Conservation (phyloP, 2,329 filamentous ascomycete genomes). For the Penicillium sp. region DNA sequence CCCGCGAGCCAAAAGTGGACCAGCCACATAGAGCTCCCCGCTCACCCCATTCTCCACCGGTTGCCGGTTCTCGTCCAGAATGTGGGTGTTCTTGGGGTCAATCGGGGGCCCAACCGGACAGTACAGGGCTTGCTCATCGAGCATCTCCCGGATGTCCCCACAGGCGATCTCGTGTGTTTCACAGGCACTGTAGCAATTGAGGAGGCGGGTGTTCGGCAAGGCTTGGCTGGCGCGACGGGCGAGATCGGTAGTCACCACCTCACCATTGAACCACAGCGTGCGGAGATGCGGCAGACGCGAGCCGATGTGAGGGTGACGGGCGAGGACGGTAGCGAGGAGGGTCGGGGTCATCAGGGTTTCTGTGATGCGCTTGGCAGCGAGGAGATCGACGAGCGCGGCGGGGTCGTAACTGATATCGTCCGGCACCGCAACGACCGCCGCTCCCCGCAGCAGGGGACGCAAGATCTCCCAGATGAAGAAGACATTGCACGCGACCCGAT, state of each 20-base stretch:
- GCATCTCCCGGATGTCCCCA: conserved; percentile 62
- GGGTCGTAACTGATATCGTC: conserved; percentile 73
- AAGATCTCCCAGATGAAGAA: conserved; percentile 83
- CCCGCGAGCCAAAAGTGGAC: conserved; percentile 62
- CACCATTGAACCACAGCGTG: conserved; percentile 71
- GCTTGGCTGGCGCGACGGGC: conserved; percentile 59
- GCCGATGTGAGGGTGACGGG: conserved; percentile 60
- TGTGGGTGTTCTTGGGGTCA: conserved; percentile 60
- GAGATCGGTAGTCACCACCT: conserved; percentile 71
- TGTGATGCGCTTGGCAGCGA: conserved; percentile 58
- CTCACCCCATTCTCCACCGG: conserved; percentile 58
- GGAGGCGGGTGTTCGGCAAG: conserved; percentile 58
- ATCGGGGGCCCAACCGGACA: conserved; percentile 66
- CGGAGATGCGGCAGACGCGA: conserved; percentile 56
- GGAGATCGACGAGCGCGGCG: conserved; percentile 60
- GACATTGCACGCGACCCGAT: conserved; percentile 77
- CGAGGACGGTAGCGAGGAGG: conserved; percentile 63
- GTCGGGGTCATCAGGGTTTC: conserved; percentile 80
- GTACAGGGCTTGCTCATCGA: conserved; percentile 56
- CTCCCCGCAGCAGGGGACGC: conserved; percentile 64
- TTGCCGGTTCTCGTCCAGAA: conserved; percentile 61
- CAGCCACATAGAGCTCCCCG: conserved; percentile 69
- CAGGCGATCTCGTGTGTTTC: conserved; percentile 74
- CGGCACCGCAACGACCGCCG: conserved; percentile 65
- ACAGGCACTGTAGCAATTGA: conserved; percentile 75